Evolutionary conservation across 2,329 filamentous ascomycete species (phyloP).

Genomic region (Alternaria rosae): DNA sequence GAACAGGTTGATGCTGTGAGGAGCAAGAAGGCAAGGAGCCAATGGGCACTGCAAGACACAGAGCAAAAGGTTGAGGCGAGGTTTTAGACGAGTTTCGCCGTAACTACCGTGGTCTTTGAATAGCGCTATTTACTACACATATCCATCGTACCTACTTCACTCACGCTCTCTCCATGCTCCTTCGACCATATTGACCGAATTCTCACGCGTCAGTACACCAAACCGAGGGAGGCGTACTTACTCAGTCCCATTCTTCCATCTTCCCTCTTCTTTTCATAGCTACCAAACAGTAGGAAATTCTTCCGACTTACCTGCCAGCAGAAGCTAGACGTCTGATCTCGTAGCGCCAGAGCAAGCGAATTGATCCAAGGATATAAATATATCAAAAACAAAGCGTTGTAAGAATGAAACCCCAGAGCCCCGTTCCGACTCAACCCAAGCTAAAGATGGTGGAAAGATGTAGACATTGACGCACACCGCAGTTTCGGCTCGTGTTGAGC

Average conservation of each 20-base stretch:
- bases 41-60: conserved; percentile 81
- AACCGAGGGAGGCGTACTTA: not conserved
- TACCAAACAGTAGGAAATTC: not conserved
- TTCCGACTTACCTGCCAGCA: not conserved
- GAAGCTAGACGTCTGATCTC: not conserved
- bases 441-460: not conserved
- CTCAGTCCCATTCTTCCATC: not conserved
- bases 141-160: not conserved
- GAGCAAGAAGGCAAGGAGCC: conserved; percentile 70
- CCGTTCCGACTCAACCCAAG: not conserved
- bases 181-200: not conserved
- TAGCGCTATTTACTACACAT: not conserved
- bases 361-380: not conserved
- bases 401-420: not conserved
- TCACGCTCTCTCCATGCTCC: not conserved
- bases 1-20: conserved; percentile 73
- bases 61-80: conserved; percentile 75
- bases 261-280: not conserved
- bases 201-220: not conserved
- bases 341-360: not conserved
- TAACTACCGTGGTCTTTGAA: not conserved
- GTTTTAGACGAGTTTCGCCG: conserved; percentile 56
- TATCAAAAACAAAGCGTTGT: not conserved
- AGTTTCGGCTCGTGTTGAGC: not conserved
- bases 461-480: not conserved